Evolutionary conservation across 2,329 filamentous ascomycete species (phyloP).

Genomic region (Acrocalymma vagum): DNA sequence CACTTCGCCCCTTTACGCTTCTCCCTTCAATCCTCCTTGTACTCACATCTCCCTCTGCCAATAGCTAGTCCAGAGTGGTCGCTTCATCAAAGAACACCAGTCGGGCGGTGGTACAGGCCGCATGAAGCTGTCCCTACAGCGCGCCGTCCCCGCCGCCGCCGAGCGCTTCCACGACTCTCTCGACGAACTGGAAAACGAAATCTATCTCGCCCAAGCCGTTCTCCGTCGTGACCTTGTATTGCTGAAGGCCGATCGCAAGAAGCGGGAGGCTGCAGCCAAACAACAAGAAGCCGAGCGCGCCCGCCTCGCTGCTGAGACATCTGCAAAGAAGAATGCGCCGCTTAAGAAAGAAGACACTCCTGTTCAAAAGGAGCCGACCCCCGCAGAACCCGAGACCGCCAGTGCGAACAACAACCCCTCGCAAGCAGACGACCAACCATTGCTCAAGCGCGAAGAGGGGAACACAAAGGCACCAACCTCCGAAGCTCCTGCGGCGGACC

Average conservation of each 20-base stretch:
- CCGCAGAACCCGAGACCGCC: not conserved
- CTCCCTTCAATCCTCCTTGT: too few species aligned
- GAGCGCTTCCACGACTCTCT: conserved; percentile 59
- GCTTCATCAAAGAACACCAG: conserved; percentile 54
- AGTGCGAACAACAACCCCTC: conserved; percentile 2
- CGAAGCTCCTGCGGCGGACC: conserved; percentile 29
- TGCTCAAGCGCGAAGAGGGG: conserved; percentile 7
- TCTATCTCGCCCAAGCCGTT: conserved; percentile 46
- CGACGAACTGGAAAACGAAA: conserved; percentile 59
- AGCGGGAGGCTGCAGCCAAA: conserved; percentile 44
- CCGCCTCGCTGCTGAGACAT: conserved; percentile 38
- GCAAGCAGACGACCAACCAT: conserved; percentile 7
- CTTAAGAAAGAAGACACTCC: conserved; percentile 8
- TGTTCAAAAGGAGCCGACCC: not conserved
- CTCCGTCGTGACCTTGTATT: conserved; percentile 48
- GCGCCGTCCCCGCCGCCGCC: conserved; percentile 51
- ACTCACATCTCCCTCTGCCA: too few species aligned
- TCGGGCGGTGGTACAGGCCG: conserved; percentile 35
- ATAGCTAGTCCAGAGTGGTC: too few species aligned
- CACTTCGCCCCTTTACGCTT: conserved; percentile 41
- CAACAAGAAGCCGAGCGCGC: conserved; percentile 40
- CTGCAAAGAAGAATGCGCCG: conserved; percentile 17
- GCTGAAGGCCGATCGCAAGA: conserved; percentile 42
- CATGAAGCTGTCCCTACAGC: conserved; percentile 42
- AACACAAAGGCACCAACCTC: conserved; percentile 19